Conservation (phyloP, 768 basidiomycete species). For the Termitomyces bulborhizus region DNA sequence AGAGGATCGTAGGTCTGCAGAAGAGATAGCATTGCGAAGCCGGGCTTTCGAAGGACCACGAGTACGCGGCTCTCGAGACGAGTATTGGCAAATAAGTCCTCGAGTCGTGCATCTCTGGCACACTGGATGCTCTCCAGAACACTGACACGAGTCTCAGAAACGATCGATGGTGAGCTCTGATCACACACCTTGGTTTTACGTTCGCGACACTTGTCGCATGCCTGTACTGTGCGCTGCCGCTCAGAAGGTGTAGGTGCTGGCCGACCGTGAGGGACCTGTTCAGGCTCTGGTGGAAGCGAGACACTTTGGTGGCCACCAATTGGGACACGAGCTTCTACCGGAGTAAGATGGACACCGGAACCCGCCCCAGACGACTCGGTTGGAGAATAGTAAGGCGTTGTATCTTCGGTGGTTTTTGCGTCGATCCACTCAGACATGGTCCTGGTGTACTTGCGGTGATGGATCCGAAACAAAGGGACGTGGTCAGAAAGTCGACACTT, state of each 20-base stretch:
- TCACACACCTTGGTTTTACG: constrained; percentile 49
- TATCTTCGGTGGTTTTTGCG: constrained; percentile 10
- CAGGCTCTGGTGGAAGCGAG: constrained; percentile 13
- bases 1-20: constrained; percentile 16
- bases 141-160: constrained; percentile 25
- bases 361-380: constrained; percentile 7
- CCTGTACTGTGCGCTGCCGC: constrained; percentile 42
- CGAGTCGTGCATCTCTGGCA: constrained; percentile 45
- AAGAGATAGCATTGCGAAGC: constrained; percentile 20
- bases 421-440: constrained; percentile 13
- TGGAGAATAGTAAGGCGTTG: constrained; percentile 1
- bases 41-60: constrained; percentile 26
- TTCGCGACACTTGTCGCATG: constrained; percentile 52
- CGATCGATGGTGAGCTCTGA: background rate
- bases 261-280: constrained; percentile 8
- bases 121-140: constrained; percentile 50
- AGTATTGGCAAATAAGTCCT: constrained; percentile 47
- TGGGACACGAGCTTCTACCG: constrained; percentile 3
- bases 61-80: constrained; percentile 29
- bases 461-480: background rate
- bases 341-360: constrained; percentile 4
- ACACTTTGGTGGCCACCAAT: constrained; percentile 9
- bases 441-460: background rate
- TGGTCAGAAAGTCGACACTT: background rate
- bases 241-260: constrained; percentile 16